Evolutionary conservation across 2,329 filamentous ascomycete genomes (phyloP).

Genomic region (Botrytis galanthina): DNA sequence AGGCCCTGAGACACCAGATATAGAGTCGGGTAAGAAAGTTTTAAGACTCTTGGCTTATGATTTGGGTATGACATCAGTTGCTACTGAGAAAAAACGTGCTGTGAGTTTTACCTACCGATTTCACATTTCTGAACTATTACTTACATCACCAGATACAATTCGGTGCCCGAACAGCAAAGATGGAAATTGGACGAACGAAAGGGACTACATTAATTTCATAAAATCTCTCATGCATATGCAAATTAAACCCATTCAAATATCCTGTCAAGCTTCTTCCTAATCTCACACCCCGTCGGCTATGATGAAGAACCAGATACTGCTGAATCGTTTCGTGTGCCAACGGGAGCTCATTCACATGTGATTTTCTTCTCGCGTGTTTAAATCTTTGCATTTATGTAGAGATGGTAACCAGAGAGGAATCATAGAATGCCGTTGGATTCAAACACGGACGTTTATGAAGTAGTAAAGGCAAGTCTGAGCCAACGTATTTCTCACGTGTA

Average conservation of each 20-base stretch:
- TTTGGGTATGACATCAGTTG: conserved; percentile 68
- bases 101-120: conserved; percentile 48
- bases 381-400: conserved; percentile 49
- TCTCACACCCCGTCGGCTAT: conserved; percentile 44
- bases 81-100: conserved; percentile 89
- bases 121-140: neutral
- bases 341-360: conserved; percentile 32
- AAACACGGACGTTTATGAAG: conserved; percentile 35
- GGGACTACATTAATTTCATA: conserved; percentile 61
- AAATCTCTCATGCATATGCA: conserved; percentile 25
- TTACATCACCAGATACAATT: conserved; percentile 66
- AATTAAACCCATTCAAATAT: neutral
- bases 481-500: conserved; percentile 25
- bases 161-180: conserved; percentile 78
- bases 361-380: conserved; percentile 21
- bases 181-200: conserved; percentile 67
- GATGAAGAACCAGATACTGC: conserved; percentile 76
- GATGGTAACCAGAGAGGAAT: conserved; percentile 38
- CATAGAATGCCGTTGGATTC: conserved; percentile 31
- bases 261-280: neutral
- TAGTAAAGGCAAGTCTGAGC: conserved; percentile 66
- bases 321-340: conserved; percentile 49
- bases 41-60: conserved; percentile 73
- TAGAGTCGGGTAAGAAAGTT: conserved; percentile 80
- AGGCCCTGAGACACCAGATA: conserved; percentile 36